These are phyloP conservation scores for Corylus heterophylla DNA, from an alignment of 306 rosid genomes.

Conservation along the genomic window DNA sequence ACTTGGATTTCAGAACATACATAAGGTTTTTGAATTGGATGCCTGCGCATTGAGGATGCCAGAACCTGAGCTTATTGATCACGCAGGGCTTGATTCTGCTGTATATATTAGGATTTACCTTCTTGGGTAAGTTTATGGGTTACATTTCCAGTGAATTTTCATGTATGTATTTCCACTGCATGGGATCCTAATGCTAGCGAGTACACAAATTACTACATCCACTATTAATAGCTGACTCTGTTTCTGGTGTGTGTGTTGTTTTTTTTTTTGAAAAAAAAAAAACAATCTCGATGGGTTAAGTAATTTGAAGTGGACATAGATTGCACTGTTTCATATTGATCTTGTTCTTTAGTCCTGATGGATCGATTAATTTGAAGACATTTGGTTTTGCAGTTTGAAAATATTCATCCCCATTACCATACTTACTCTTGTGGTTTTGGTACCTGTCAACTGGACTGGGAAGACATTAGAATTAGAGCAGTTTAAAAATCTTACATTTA, in stretches of 20 bases:
- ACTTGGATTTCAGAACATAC: constrained; percentile 59
- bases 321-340: constrained; percentile 4
- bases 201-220: not conserved
- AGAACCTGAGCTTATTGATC: constrained; percentile 83
- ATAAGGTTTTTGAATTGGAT: constrained; percentile 83
- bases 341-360: constrained; percentile 6
- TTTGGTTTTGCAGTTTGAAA: constrained; percentile 55
- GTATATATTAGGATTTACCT: constrained; percentile 76
- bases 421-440: constrained; percentile 66
- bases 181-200: not conserved
- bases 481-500: constrained; percentile 48
- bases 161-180: not conserved
- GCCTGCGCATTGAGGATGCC: constrained; percentile 93
- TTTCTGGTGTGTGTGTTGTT: no score
- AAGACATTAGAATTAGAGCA: constrained; percentile 50
- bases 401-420: constrained; percentile 67
- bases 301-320: not conserved
- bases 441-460: constrained; percentile 81
- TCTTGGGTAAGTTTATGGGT: constrained; percentile 65
- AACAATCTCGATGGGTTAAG: not conserved
- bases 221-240: not conserved
- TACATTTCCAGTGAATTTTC: not conserved
- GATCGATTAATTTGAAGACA: constrained; percentile 15
- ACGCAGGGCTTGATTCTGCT: constrained; percentile 91
- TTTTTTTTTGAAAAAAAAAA: no score